phyloP scores from a whole-genome alignment of 2,329 filamentous ascomycete species.

The Aureobasidium sp. region DNA sequence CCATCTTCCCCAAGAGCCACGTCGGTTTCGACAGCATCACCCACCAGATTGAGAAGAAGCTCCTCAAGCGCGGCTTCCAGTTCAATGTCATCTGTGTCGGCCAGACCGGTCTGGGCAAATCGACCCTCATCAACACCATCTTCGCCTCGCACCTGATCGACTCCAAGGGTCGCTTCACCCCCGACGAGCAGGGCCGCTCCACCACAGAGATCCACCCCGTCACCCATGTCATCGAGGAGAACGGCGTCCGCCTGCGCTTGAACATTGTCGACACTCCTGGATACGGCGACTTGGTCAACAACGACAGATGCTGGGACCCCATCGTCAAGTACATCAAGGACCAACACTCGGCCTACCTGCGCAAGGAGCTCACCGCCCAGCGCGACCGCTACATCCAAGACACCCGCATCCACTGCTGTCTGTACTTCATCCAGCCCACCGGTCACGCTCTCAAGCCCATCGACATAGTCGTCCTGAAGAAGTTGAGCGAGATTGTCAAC shows the following conservation, averaged over 20 bases:
- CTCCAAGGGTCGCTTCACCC: conserved; percentile 89
- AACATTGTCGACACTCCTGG: conserved; percentile 99
- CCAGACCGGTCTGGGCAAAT: conserved; percentile 99
- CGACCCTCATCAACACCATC: conserved; percentile 99
- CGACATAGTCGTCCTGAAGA: conserved; percentile 99
- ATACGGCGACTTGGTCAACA: conserved; percentile 98
- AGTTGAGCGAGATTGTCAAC: conserved; percentile 98
- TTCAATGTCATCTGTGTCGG: conserved; percentile 99
- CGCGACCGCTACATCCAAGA: conserved; percentile 99
- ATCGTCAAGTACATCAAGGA: conserved; percentile 99
- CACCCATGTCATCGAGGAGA: conserved; percentile 99
- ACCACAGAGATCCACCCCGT: conserved; percentile 98
- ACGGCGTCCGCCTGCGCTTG: conserved; percentile 90
- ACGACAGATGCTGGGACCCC: conserved; percentile 99
- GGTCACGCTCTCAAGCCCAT: conserved; percentile 98
- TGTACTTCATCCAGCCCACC: conserved; percentile 99
- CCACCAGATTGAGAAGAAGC: conserved; percentile 98
- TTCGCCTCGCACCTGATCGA: conserved; percentile 99
- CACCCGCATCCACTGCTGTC: conserved; percentile 97
- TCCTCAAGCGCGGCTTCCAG: conserved; percentile 98
- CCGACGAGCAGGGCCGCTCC: conserved; percentile 86
- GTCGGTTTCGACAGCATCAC: conserved; percentile 99
- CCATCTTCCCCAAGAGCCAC: conserved; percentile 87
- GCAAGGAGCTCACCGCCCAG: conserved; percentile 98
- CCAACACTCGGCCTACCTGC: conserved; percentile 97